These are phyloP conservation scores for Cerrena zonata DNA, from an alignment of 1,284 basidiomycete species.

Conservation along the genomic window DNA sequence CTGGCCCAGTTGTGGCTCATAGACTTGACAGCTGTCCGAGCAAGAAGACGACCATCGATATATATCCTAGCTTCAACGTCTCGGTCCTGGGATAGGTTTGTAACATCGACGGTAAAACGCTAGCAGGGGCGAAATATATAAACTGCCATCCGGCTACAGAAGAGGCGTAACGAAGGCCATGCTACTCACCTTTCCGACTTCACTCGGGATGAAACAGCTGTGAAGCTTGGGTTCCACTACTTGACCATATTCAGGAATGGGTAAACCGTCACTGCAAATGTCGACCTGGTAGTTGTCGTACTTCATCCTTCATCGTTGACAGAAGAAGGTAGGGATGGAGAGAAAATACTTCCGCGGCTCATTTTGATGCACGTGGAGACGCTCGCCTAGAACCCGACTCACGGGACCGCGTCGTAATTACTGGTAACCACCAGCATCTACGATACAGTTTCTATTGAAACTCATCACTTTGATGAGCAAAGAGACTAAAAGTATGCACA, in stretches of 20 bases:
- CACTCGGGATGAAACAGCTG: conserved; percentile 5
- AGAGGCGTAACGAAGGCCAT: background rate
- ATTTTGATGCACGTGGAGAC: background rate
- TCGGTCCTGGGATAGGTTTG: background rate
- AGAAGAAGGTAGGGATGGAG: background rate
- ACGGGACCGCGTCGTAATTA: background rate
- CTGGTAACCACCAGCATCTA: background rate
- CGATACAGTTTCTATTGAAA: background rate
- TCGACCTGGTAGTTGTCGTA: conserved; percentile 1
- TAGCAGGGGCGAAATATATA: background rate
- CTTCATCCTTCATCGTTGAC: conserved; percentile 3
- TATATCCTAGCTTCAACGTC: background rate
- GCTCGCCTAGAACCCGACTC: background rate
- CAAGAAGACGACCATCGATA: conserved; percentile 6
- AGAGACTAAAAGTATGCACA: no score
- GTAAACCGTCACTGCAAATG: background rate
- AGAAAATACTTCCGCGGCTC: background rate
- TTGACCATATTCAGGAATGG: conserved; percentile 4
- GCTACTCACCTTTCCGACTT: conserved; percentile 6
- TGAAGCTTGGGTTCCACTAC: background rate
- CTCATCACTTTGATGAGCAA: no score
- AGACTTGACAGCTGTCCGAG: background rate
- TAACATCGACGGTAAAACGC: background rate
- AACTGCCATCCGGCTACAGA: background rate
- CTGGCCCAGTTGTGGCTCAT: background rate